Evolutionary conservation across 495 filamentous ascomycete species (phyloP).

Genomic region (Peziza echinospora): DNA sequence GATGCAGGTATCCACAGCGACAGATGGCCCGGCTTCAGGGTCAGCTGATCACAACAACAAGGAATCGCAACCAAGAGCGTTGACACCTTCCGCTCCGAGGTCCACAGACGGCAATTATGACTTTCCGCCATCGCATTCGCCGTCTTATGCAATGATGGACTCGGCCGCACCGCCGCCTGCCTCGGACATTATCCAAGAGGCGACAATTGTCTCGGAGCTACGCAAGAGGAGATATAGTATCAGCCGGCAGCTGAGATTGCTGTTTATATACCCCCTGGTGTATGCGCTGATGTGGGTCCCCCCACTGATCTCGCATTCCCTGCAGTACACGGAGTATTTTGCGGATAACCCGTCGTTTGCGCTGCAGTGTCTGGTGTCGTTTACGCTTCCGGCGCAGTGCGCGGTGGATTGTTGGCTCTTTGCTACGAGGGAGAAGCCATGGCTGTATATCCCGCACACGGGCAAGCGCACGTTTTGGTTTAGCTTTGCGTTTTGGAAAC

Average conservation of each 20-base stretch:
- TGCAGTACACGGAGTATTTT: conserved; percentile 35
- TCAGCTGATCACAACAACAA: too few relatives aligned
- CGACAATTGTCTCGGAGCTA: conserved; percentile 1
- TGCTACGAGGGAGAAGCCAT: conserved; percentile 41
- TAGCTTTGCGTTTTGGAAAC: conserved; percentile 12
- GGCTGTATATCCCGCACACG: conserved; percentile 34
- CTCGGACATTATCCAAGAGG: conserved; percentile 1
- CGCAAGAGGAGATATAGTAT: conserved; percentile 27
- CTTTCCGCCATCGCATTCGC: conserved; percentile 6
- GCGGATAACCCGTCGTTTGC: conserved; percentile 29
- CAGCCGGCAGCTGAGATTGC: conserved; percentile 40
- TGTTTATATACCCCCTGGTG: conserved; percentile 50
- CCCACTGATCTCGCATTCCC: conserved; percentile 42
- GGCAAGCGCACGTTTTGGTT: conserved; percentile 21
- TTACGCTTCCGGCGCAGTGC: conserved; percentile 38
- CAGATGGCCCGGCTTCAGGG: too few relatives aligned
- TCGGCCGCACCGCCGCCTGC: neutral
- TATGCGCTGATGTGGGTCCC: conserved; percentile 53
- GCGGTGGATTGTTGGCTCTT: conserved; percentile 47
- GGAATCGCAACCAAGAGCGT: too few relatives aligned
- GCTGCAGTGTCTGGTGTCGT: conserved; percentile 32
- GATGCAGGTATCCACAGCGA: too few relatives aligned
- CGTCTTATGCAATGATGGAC: conserved; percentile 1
- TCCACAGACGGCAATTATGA: too few relatives aligned
- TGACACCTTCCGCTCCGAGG: too few relatives aligned